Conservation (phyloP, 495 filamentous ascomycete species). For the Pseudotulostoma volvatum region DNA sequence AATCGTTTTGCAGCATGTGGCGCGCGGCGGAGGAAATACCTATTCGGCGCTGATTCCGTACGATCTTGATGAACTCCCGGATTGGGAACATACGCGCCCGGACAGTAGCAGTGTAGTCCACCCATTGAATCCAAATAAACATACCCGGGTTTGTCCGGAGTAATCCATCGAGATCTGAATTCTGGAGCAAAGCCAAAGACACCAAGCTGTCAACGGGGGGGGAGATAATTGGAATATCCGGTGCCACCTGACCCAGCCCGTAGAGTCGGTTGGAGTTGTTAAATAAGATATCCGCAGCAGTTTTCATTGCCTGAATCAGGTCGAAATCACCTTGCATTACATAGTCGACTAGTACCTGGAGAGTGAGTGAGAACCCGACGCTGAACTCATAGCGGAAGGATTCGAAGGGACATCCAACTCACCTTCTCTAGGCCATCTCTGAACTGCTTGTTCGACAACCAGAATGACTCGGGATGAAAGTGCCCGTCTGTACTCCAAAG, state of each 20-base stretch:
- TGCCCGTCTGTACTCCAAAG: conserved; percentile 79
- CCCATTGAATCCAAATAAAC: conserved; percentile 58
- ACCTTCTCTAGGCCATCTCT: conserved; percentile 57
- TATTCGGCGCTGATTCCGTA: conserved; percentile 35
- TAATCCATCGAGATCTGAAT: conserved; percentile 12
- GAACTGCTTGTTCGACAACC: conserved; percentile 62
- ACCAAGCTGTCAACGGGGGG: conserved; percentile 1
- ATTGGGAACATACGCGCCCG: conserved; percentile 59
- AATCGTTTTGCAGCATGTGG: conserved; percentile 37
- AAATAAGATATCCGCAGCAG: conserved; percentile 47
- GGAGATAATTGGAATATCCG: background rate
- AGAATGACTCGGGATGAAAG: conserved; percentile 70
- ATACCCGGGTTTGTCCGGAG: conserved; percentile 15
- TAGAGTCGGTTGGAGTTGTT: conserved; percentile 57
- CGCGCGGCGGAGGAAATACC: conserved; percentile 38
- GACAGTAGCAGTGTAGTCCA: conserved; percentile 57
- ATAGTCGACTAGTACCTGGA: conserved; percentile 44
- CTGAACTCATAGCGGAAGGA: no score
- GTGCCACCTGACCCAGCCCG: conserved; percentile 19
- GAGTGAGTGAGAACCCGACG: background rate
- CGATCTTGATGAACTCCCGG: conserved; percentile 41
- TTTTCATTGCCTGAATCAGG: conserved; percentile 38
- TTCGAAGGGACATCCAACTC: conserved; percentile 3
- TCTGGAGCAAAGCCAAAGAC: no score
- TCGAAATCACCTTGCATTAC: conserved; percentile 41